Conservation (phyloP, 805 yeast species). For the Kodamaea neixiangensis region DNA sequence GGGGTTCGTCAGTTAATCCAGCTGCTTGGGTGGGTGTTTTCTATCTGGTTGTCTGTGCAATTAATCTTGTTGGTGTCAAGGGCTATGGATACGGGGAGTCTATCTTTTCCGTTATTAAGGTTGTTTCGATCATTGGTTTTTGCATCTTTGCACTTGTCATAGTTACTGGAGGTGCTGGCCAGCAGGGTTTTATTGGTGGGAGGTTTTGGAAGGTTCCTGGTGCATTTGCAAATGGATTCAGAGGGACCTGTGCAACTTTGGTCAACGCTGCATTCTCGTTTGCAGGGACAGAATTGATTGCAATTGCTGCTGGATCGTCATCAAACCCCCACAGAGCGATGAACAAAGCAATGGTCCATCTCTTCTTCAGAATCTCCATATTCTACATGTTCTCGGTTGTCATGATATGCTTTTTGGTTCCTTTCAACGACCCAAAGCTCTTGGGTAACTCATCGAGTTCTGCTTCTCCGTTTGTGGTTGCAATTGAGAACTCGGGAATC, state of each 20-base stretch:
- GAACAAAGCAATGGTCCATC: slow-evolving; percentile 61
- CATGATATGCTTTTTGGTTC: slow-evolving; percentile 41
- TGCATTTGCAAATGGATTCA: slow-evolving; percentile 48
- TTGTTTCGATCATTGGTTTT: slow-evolving; percentile 31
- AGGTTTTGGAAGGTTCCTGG: slow-evolving; percentile 52
- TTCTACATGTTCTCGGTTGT: slow-evolving; percentile 43
- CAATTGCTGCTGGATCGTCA: slow-evolving; percentile 59
- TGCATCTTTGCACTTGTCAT: slow-evolving; percentile 36
- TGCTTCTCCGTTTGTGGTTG: slow-evolving; percentile 80
- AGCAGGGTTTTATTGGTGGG: slow-evolving; percentile 43
- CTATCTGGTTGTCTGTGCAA: slow-evolving; percentile 22
- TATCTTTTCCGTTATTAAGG: slow-evolving; percentile 34
- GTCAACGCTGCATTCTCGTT: slow-evolving; percentile 29
- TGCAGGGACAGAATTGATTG: slow-evolving; percentile 54
- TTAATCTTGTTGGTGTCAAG: slow-evolving; percentile 33
- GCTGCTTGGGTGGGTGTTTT: slow-evolving; percentile 46
- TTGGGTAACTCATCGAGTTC: slow-evolving; percentile 20
- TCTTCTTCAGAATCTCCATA: slow-evolving; percentile 50
- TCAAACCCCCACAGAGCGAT: slow-evolving; percentile 58
- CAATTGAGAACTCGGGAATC: slow-evolving; percentile 69
- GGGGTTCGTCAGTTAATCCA: slow-evolving; percentile 32
- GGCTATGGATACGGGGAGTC: slow-evolving; percentile 40
- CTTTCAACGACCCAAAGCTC: slow-evolving; percentile 33
- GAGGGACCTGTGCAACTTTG: slow-evolving; percentile 26
- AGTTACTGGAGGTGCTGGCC: slow-evolving; percentile 40